Base-by-base conservation (phyloP, 441 rosid genomes). In the Brassica balearica region DNA sequence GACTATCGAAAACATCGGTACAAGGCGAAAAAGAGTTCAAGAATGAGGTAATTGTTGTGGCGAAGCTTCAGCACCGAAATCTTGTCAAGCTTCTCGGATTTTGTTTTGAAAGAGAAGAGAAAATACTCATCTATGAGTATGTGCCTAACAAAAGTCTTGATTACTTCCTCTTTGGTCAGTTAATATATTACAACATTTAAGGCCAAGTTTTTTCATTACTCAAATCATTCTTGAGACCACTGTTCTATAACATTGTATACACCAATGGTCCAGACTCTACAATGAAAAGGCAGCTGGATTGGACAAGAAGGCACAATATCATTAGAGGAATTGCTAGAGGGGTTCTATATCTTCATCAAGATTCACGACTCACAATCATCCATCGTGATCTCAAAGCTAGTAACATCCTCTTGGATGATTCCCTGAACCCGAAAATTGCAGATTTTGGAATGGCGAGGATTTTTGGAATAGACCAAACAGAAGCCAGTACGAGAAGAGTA, bases 11-110 rank as follows among this genome's bases (percentile, higher is more conserved):
- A 68, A 56, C 67, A 60, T 90, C 92, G 2, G 82, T 77, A 53
- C 89, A 87, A 77, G 90, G 92, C 53, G 83, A 76, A 6, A 3
- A 7, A 3, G 91, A 90, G 82, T 89, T 89, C 53, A 88, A 87
- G 80, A 89, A 86, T 14, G 90, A 89, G 65, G 91, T 84, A n/a
- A 17, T 83, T 4, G 29, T 90, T 11, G 71, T 88, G 41, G 88
- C 88, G 62, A 83, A 77, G 75, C 91, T 89, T 73, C 88, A 87
- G 17, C 91, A 89, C 58, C 66, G 77, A 64, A 89, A 87, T 73
- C 74, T 89, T 0, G 93, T 86, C 10, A 82, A 76, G 75, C 88
- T 87, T 15, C 74, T 73, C 0, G 91, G 88, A 5, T 87, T 85
- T 72, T 86, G 79, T 12, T 5, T 85, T 58, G 78, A 85, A 60